These are phyloP conservation scores for Candida dubliniensis DNA, from an alignment of 1,139 yeast species.

Conservation along the genomic window DNA sequence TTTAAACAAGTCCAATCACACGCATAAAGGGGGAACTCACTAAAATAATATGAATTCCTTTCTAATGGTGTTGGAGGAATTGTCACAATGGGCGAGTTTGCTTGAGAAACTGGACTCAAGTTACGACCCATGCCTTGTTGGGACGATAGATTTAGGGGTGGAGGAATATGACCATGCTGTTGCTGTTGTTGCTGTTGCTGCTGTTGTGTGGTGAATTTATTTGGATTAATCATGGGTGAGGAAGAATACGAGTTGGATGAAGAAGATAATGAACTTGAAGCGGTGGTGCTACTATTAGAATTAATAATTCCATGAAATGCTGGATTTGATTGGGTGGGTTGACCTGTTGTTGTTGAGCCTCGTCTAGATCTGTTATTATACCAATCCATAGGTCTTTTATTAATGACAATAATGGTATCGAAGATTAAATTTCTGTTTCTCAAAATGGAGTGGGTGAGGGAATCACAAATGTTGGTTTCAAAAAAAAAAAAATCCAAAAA, in stretches of 20 bases:
- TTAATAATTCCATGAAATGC: slow-evolving; percentile 9
- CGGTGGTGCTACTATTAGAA: slow-evolving; percentile 5
- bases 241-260: neutral
- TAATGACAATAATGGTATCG: neutral
- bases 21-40: slow-evolving; percentile 64
- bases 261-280: slow-evolving; percentile 5
- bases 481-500: neutral
- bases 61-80: slow-evolving; percentile 14
- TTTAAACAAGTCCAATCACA: slow-evolving; percentile 61
- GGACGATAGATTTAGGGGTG: slow-evolving; percentile 1
- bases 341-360: slow-evolving; percentile 12
- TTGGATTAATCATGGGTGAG: neutral
- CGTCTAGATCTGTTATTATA: slow-evolving; percentile 15
- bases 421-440: neutral
- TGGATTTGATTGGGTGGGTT: slow-evolving; percentile 7
- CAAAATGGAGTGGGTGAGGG: neutral
- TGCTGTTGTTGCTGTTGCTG: neutral
- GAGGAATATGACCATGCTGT: slow-evolving; percentile 1
- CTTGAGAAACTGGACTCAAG: slow-evolving; percentile 7
- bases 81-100: slow-evolving; percentile 3
- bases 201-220: neutral
- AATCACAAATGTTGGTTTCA: neutral
- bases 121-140: slow-evolving; percentile 1
- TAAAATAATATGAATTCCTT: slow-evolving; percentile 55
- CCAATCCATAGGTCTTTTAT: slow-evolving; percentile 18